Evolutionary conservation across 768 basidiomycete genomes (phyloP).

Genomic region (Tricholoma flavovirens): DNA sequence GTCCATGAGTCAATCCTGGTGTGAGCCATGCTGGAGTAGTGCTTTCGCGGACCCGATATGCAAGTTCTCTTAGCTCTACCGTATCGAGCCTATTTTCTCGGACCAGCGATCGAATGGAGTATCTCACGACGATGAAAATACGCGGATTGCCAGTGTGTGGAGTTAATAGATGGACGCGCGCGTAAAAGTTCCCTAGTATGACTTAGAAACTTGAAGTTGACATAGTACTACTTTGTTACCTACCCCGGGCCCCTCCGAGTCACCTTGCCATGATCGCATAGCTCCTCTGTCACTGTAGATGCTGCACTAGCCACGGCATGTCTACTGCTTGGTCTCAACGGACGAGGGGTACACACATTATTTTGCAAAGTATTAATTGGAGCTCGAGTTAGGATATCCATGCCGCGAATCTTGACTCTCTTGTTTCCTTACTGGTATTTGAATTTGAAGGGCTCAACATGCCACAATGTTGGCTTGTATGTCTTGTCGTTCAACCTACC

Average conservation of each 20-base stretch:
- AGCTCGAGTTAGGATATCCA: background rate
- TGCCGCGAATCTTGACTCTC: background rate
- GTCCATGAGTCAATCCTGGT: background rate
- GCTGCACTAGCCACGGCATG: slow-evolving; percentile 34
- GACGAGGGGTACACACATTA: slow-evolving; percentile 39
- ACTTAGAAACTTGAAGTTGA: background rate
- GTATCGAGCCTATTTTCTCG: background rate
- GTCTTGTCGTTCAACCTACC: background rate
- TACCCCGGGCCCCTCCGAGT: no score
- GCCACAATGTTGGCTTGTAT: slow-evolving; percentile 56
- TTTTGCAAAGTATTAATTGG: slow-evolving; percentile 17
- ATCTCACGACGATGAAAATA: background rate
- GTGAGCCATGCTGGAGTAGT: background rate
- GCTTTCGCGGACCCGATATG: background rate
- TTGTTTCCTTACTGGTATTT: background rate
- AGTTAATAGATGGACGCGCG: background rate
- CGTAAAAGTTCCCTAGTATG: background rate
- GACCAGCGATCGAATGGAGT: background rate
- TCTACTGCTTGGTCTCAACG: slow-evolving; percentile 24
- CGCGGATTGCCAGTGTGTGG: background rate
- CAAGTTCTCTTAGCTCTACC: background rate
- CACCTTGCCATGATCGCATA: slow-evolving; percentile 1
- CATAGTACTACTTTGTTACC: background rate
- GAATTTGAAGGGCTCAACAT: slow-evolving; percentile 42
- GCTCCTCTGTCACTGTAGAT: slow-evolving; percentile 12